These are phyloP conservation scores for Kuraishia capsulata DNA, from an alignment of 805 yeast genomes.

Conservation along the genomic window DNA sequence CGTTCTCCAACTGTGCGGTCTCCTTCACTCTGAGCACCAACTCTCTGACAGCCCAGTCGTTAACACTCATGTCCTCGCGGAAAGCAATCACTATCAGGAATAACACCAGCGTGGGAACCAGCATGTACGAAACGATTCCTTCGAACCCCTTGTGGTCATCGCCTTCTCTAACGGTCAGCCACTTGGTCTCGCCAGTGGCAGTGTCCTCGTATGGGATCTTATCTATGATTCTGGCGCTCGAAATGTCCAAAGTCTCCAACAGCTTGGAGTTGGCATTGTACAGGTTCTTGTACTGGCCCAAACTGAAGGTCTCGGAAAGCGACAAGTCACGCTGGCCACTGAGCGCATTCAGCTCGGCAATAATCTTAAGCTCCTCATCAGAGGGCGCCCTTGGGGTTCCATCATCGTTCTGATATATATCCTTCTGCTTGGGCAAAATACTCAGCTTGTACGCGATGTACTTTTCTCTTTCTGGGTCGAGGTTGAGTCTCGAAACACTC, in stretches of 20 bases:
- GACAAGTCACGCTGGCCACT: conserved; percentile 49
- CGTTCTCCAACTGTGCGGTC: conserved; percentile 47
- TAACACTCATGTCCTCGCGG: conserved; percentile 38
- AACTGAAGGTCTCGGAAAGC: conserved; percentile 28
- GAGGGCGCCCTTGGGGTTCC: conserved; percentile 64
- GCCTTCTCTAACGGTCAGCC: conserved; percentile 65
- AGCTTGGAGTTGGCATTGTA: conserved; percentile 54
- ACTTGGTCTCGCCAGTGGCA: conserved; percentile 66
- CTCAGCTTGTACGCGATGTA: conserved; percentile 56
- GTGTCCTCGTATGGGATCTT: conserved; percentile 79
- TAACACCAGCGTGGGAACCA: conserved; percentile 60
- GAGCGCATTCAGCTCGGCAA: conserved; percentile 61
- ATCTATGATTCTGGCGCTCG: conserved; percentile 63
- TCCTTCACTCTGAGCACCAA: conserved; percentile 69
- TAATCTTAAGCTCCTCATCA: conserved; percentile 62
- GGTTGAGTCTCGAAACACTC: not conserved
- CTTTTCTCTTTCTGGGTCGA: conserved; percentile 26
- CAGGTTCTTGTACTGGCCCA: conserved; percentile 34
- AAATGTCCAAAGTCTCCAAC: conserved; percentile 45
- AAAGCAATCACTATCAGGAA: conserved; percentile 43
- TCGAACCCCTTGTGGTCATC: conserved; percentile 85
- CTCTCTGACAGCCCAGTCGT: conserved; percentile 81
- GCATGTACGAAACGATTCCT: conserved; percentile 56
- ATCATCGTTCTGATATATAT: conserved; percentile 65
- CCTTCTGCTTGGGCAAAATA: conserved; percentile 53